A percentile compares a stretch with the other conserved stretches of the same genome.
phyloP scores from a whole-genome alignment of 2,329 filamentous ascomycete species.

The Diaporthe vexans region DNA sequence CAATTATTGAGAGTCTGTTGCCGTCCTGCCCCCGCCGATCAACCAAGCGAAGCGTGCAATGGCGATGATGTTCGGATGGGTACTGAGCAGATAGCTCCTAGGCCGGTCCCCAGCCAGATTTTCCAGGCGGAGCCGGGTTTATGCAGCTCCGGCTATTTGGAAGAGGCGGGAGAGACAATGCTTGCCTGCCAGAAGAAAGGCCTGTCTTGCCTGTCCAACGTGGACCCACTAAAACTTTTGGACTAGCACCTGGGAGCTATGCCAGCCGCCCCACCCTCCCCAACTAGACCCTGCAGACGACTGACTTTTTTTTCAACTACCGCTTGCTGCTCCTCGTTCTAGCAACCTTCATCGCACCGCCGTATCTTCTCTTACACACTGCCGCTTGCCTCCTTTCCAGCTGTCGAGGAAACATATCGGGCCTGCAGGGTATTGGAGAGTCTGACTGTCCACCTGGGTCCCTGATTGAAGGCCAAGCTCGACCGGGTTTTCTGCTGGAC shows the following conservation, averaged over 20 bases:
- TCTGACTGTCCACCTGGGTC: too few relatives aligned
- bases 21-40: slow-evolving; percentile 35
- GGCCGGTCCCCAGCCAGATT: slow-evolving; percentile 25
- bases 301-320: slow-evolving; percentile 35
- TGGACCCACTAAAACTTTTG: slow-evolving; percentile 21
- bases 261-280: slow-evolving; percentile 33
- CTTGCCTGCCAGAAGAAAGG: neutral
- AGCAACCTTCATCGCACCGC: slow-evolving; percentile 41
- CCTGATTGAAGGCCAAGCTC: too few relatives aligned
- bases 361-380: slow-evolving; percentile 44
- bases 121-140: slow-evolving; percentile 35
- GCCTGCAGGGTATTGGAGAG: slow-evolving; percentile 17
- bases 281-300: slow-evolving; percentile 37
- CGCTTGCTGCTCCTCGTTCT: slow-evolving; percentile 4
- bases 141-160: slow-evolving; percentile 24
- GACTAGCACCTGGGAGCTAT: slow-evolving; percentile 5
- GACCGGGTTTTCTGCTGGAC: too few relatives aligned
- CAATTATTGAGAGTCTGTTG: neutral
- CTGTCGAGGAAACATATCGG: neutral
- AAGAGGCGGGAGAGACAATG: neutral
- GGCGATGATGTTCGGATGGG: slow-evolving; percentile 25
- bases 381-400: slow-evolving; percentile 45
- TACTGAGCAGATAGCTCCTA: neutral
- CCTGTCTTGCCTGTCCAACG: neutral
- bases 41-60: slow-evolving; percentile 23